Evolutionary conservation across 2,329 filamentous ascomycete species (phyloP), one percentile per base, ranked within the genome.

Genomic region (Fusarium brachygibbosum): DNA sequence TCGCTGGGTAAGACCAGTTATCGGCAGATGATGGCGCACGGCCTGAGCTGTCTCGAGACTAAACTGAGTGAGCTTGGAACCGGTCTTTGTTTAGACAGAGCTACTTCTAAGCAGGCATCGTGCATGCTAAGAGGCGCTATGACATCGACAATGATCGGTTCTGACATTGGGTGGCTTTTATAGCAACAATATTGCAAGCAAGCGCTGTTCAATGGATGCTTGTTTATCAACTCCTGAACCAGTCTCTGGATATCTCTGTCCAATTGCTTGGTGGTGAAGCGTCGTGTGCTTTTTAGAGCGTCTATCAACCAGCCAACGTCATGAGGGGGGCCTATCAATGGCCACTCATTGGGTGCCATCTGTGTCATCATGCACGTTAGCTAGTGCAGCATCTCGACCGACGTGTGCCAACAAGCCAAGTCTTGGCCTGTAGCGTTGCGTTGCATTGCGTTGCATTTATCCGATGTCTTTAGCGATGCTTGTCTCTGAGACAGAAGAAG

Each of bases 381-480:
- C 35, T 60, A 65, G 42, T 38, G 62, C 25, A 57, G 29, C 60
- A 25, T 56, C 34, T 63, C 48, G 58, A 37, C 55, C 41, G 34
- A 31, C 35, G 23, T 34, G 53, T 65, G 53, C 45, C 60, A 64
- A 46, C 52, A 53, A 51, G 35, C 21, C 40, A 51, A 49, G 46
- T 25, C 62, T 48, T 52, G 53, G 51, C 59, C 46, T 41, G 29
- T 44, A 44, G 61, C 28, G 58, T 63, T 49, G 48, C 32, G 48
- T 50, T 50, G 48, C 32, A 38, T 50, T 50, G 48, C 23, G 48
- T 50, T 58, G 44, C 59, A 64, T 64, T 63, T 64, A 64, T 35
- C 42, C 50, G 28, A 64, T 45, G 23, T 58, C 21, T 58, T 50
- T 13, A 64, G 41, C 61, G 38, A 44, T 58, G 59, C 13, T 14